Conservation (phyloP, 1,284 basidiomycete species). For the Uromyces viciae-fabae region DNA sequence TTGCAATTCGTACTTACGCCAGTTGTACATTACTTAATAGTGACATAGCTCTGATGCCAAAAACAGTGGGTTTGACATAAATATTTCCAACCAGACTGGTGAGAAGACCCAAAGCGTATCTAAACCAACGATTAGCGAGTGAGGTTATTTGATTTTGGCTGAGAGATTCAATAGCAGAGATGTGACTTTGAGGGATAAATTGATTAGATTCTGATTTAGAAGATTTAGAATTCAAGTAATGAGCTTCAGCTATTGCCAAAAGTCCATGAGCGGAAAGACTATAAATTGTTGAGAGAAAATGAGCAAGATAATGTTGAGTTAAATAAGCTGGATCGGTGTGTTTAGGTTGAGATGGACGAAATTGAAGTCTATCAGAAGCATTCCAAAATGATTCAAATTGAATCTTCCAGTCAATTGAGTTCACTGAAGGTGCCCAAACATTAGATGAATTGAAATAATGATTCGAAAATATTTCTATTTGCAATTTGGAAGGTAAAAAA, state of each 20-base stretch:
- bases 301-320: constrained; percentile 17
- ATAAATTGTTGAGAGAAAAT: constrained; percentile 11
- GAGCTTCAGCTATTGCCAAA: not conserved
- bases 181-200: not conserved
- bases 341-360: constrained; percentile 1
- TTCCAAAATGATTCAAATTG: constrained; percentile 12
- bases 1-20: constrained; percentile 7
- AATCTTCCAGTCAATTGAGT: constrained; percentile 15
- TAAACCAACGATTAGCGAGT: constrained; percentile 29
- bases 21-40: constrained; percentile 19
- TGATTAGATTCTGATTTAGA: too few relatives aligned
- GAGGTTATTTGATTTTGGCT: constrained; percentile 24
- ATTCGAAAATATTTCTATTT: not conserved
- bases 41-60: constrained; percentile 26
- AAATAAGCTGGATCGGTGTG: not conserved
- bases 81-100: constrained; percentile 15
- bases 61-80: constrained; percentile 28
- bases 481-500: not conserved
- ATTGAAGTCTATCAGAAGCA: not conserved
- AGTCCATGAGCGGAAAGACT: constrained; percentile 33
- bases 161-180: not conserved
- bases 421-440: constrained; percentile 6
- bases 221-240: not conserved
- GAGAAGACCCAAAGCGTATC: constrained; percentile 3
- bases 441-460: constrained; percentile 24